A percentile compares a stretch with the other conserved stretches of the same genome.
These are phyloP conservation scores for Aspergillus pseudoterreus DNA, from an alignment of 2,329 filamentous ascomycete genomes.

Conservation along the genomic window DNA sequence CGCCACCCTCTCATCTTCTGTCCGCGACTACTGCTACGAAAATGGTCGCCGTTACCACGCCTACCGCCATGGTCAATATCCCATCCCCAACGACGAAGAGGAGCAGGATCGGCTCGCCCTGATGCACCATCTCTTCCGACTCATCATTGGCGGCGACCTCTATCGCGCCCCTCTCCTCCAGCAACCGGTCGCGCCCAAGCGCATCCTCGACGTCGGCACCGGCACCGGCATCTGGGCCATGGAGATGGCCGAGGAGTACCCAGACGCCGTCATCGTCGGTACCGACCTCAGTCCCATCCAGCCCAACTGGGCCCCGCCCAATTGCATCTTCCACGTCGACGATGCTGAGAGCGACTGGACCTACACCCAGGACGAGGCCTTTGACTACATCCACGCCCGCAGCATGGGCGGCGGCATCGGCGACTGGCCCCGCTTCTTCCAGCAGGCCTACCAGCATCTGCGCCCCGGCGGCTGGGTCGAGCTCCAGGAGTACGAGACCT, in stretches of 20 bases:
- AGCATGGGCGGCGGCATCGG: slow-evolving; percentile 35
- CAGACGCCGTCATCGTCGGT: slow-evolving; percentile 32
- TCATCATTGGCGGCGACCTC: slow-evolving; percentile 33
- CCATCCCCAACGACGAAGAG: slow-evolving; percentile 42
- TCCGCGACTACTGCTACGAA: slow-evolving; percentile 36
- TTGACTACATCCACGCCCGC: slow-evolving; percentile 40
- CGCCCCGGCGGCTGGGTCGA: slow-evolving; percentile 37
- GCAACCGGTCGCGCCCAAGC: slow-evolving; percentile 10
- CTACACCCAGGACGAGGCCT: slow-evolving; percentile 32
- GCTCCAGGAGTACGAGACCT: slow-evolving; percentile 31
- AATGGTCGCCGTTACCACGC: slow-evolving; percentile 44
- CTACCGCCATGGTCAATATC: slow-evolving; percentile 41
- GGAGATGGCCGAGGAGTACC: slow-evolving; percentile 43
- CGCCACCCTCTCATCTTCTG: slow-evolving; percentile 37
- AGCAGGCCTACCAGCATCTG: slow-evolving; percentile 29
- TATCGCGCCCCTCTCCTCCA: slow-evolving; percentile 35
- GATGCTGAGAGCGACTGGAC: slow-evolving; percentile 41
- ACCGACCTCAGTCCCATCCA: slow-evolving; percentile 36
- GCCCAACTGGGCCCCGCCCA: slow-evolving; percentile 44
- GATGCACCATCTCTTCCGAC: slow-evolving; percentile 38
- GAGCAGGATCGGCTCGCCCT: slow-evolving; percentile 42
- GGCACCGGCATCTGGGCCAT: slow-evolving; percentile 36
- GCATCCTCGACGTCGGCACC: slow-evolving; percentile 32
- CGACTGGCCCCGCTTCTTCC: slow-evolving; percentile 29
- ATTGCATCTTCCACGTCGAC: slow-evolving; percentile 49